phyloP scores from a whole-genome alignment of 352 stramenopile species.

The Peronosclerospora sorghi region DNA sequence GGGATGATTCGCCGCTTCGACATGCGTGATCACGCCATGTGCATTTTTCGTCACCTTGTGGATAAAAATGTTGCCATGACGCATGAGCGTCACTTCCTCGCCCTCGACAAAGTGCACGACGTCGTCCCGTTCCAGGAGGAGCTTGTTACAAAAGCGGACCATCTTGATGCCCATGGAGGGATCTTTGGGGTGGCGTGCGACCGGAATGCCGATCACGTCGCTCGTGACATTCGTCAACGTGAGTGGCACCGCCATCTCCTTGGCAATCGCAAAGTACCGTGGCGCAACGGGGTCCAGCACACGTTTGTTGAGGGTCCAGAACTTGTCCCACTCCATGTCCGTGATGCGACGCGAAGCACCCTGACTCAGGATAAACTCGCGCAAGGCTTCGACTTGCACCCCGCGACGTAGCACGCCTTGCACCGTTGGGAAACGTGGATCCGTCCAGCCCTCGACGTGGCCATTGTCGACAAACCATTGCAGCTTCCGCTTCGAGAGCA shows the following conservation, averaged over 20 bases:
- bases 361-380: slow-evolving; percentile 96
- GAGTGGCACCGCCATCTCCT: slow-evolving; percentile 79
- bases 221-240: slow-evolving; percentile 69
- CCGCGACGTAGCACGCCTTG: slow-evolving; percentile 93
- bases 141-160: slow-evolving; percentile 78
- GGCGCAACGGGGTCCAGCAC: slow-evolving; percentile 92
- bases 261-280: slow-evolving; percentile 96
- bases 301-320: slow-evolving; percentile 99
- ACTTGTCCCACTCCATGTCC: slow-evolving; percentile 99
- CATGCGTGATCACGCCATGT: slow-evolving; percentile 35
- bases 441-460: slow-evolving; percentile 94
- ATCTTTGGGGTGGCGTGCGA: slow-evolving; percentile 75
- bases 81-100: slow-evolving; percentile 96
- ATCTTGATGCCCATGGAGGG: slow-evolving; percentile 71
- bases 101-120: slow-evolving; percentile 88
- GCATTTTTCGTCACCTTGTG: slow-evolving; percentile 56
- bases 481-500: slow-evolving; percentile 98
- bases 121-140: slow-evolving; percentile 95
- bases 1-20: slow-evolving; percentile 69
- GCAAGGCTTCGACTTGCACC: slow-evolving; percentile 91
- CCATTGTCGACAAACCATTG: slow-evolving; percentile 98
- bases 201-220: slow-evolving; percentile 48
- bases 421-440: slow-evolving; percentile 98
- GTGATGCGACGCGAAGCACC: slow-evolving; percentile 93
- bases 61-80: slow-evolving; percentile 90